Evolutionary conservation across 176 grass and related monocot genomes (phyloP).

Genomic region (Otatea glauca): DNA sequence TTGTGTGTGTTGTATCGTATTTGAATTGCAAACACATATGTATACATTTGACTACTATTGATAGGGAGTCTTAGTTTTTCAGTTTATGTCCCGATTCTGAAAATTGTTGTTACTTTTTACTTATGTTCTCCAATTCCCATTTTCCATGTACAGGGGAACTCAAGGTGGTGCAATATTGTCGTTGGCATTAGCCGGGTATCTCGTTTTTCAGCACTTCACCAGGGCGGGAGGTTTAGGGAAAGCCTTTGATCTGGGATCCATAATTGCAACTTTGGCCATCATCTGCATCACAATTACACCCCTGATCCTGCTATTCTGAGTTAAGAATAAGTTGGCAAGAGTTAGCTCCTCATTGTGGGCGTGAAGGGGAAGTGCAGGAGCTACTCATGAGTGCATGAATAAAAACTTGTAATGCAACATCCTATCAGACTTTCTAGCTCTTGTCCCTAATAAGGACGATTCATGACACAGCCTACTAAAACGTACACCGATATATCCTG

Average conservation of each 20-base stretch:
- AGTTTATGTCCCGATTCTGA: not conserved
- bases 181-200: constrained; percentile 66
- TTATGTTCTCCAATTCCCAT: not conserved
- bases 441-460: not conserved
- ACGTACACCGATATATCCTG: not conserved
- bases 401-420: constrained; percentile 29
- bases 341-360: not conserved
- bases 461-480: not conserved
- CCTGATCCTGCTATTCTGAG: constrained; percentile 69
- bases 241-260: constrained; percentile 74
- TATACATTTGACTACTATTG: not conserved
- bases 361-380: not conserved
- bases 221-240: constrained; percentile 59
- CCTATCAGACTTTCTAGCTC: not conserved
- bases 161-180: constrained; percentile 79
- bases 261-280: constrained; percentile 80
- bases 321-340: constrained; percentile 2
- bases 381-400: constrained; percentile 28
- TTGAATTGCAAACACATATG: not conserved
- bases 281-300: constrained; percentile 53
- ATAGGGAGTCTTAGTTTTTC: not conserved
- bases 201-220: constrained; percentile 92
- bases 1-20: not conserved
- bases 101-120: not conserved
- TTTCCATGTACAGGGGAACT: constrained; percentile 61